Percentiles rank a stretch among this genome's conserved stretches.
These are phyloP conservation scores for Oleoguttula mirabilis DNA, from an alignment of 495 filamentous ascomycete genomes.

Conservation along the genomic window DNA sequence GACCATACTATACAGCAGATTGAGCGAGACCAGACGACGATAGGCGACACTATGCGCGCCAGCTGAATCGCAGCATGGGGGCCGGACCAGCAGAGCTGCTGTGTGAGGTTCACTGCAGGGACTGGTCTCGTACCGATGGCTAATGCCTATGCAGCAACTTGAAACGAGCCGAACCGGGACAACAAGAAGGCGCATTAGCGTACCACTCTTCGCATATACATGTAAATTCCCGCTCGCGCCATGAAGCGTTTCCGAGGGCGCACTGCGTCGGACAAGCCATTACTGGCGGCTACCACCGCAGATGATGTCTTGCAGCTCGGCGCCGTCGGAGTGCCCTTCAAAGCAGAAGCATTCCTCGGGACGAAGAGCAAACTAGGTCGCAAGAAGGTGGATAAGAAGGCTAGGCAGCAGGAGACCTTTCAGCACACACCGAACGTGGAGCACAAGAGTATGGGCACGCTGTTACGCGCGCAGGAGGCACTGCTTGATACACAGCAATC, in stretches of 20 bases:
- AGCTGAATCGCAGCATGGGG: too few relatives aligned
- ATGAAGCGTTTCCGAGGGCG: neutral
- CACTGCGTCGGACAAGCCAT: neutral
- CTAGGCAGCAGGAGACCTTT: neutral
- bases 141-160: neutral
- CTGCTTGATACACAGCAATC: neutral
- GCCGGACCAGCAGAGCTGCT: too few relatives aligned
- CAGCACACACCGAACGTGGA: neutral
- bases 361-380: neutral
- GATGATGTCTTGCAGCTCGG: neutral
- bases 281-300: neutral
- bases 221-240: neutral
- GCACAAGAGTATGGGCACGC: neutral
- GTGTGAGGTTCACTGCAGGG: too few relatives aligned
- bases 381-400: neutral
- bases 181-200: neutral
- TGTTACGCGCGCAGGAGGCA: neutral
- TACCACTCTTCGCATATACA: neutral
- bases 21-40: too few relatives aligned
- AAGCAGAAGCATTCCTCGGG: constrained; percentile 9
- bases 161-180: neutral
- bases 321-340: neutral
- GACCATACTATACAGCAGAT: too few relatives aligned
- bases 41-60: too few relatives aligned
- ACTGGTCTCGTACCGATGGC: too few relatives aligned